Base-by-base conservation (phyloP, 768 basidiomycete species). In the Suillus paluster region DNA sequence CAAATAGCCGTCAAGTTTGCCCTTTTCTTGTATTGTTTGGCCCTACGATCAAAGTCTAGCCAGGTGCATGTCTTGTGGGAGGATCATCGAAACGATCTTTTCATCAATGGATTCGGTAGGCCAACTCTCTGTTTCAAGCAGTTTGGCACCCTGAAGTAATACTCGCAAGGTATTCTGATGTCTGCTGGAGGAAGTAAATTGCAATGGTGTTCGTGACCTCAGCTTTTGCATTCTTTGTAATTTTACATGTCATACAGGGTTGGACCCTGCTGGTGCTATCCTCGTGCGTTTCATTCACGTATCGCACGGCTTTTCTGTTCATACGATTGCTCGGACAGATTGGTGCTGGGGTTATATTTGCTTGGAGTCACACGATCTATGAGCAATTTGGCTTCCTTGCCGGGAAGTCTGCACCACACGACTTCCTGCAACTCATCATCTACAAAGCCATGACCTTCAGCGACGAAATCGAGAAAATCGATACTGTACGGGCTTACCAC, bases 51-150 rank as follows among this genome's bases (percentile, higher is more conserved):
- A 36, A 86, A 85, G 65, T 95, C 92, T 7, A 95, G 92, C 68
- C 97, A 99, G 76, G 97, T 99, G 3, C 85, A 86, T 50, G 86
- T 97, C n/a, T 83, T 97, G 33, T 98, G 94, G 95, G 93, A 97
- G 74, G 97, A 99, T 71, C 96, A 98, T 66, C 82, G 96, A 66
- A 98, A 95, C 69, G 97, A 97, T 69, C 72, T 95, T n/a, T 92
- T 86, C 71, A 87, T 94, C 71, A 95, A 95, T 69, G 79, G 83
- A 27, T 90, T 92, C 63, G 89, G 90, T 89, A 63, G 38, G 81
- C 59, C 4, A 33, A 17, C 33, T 50, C 49, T 25, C 46, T 63
- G 33, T 33, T 30, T 39, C 60, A n/a, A n/a, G 21, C 30, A 15
- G 0, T 45, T 42, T 14, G 5, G n/a, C 52, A 34, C 41, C 49